These are phyloP conservation scores for Hypoxylon crocopeplum DNA, from an alignment of 495 filamentous ascomycete species.

Conservation along the genomic window DNA sequence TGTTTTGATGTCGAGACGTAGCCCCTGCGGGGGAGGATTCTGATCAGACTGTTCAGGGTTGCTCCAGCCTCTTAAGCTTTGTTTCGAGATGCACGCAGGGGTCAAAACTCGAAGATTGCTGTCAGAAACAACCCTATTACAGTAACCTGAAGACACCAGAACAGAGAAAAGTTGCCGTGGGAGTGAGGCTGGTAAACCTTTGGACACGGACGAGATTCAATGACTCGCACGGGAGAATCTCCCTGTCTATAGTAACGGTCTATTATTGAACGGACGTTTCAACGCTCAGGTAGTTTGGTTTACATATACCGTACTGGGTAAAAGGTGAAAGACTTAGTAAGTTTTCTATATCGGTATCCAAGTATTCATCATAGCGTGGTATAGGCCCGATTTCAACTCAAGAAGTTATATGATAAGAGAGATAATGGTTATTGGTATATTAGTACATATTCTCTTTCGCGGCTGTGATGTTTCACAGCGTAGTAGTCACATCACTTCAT, in stretches of 20 bases:
- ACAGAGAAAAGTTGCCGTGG: background rate
- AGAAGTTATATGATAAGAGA: constrained; percentile 8
- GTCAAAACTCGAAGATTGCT: constrained; percentile 13
- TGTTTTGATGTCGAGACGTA: constrained; percentile 30
- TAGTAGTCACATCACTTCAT: constrained; percentile 36
- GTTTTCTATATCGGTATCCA: constrained; percentile 2
- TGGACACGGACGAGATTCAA: background rate
- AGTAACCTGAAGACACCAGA: background rate
- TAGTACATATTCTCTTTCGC: constrained; percentile 14
- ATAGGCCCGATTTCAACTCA: constrained; percentile 24
- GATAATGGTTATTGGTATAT: constrained; percentile 10
- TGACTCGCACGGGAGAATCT: too few relatives aligned
- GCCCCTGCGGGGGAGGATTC: constrained; percentile 22
- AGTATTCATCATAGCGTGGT: constrained; percentile 12
- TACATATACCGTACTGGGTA: constrained; percentile 7
- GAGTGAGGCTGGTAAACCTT: constrained; percentile 1
- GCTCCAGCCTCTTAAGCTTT: constrained; percentile 12
- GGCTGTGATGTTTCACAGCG: constrained; percentile 32
- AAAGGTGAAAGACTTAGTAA: constrained; percentile 15
- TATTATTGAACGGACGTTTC: constrained; percentile 15
- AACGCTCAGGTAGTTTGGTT: constrained; percentile 17
- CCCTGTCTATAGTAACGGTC: constrained; percentile 15
- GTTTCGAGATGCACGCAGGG: constrained; percentile 36
- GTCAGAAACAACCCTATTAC: constrained; percentile 27
- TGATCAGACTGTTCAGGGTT: too few relatives aligned